These are phyloP conservation scores for Scenedesmus sp. DNA, from an alignment of 163 green algal genomes.

Conservation along the genomic window DNA sequence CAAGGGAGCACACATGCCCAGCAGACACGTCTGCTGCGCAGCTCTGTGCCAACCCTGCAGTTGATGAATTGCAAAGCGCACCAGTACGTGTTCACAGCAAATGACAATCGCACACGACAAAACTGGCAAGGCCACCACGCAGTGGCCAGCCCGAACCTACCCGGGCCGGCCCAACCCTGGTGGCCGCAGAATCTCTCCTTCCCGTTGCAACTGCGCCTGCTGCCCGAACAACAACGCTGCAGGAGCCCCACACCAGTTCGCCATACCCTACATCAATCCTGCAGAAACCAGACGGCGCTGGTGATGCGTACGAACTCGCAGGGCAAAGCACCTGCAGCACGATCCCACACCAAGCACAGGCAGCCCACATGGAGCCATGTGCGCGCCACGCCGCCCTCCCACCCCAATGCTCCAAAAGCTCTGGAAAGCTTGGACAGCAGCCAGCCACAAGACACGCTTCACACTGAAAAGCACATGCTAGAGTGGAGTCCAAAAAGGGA, in stretches of 20 bases:
- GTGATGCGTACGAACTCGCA: not conserved
- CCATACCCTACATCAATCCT: not conserved
- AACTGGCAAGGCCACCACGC: not conserved
- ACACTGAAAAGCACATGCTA: constrained; percentile 1
- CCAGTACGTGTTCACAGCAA: not conserved
- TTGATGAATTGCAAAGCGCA: not conserved
- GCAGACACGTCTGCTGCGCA: not conserved
- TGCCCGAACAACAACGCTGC: not conserved
- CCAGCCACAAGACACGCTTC: not conserved
- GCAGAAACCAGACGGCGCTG: not conserved
- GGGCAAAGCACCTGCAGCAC: not conserved
- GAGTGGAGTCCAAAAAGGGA: constrained; percentile 1
- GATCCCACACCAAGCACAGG: not conserved
- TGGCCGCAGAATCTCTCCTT: not conserved
- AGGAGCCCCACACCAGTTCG: not conserved
- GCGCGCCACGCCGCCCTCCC: not conserved
- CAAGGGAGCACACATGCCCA: not conserved
- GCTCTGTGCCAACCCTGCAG: not conserved
- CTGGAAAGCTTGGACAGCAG: not conserved
- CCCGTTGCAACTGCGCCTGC: not conserved
- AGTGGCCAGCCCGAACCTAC: not conserved
- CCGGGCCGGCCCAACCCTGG: not conserved
- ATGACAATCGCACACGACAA: constrained; percentile 11
- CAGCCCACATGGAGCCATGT: not conserved
- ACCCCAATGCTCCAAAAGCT: not conserved